Evolutionary conservation across 805 yeast genomes (phyloP).

Genomic region (Nakazawaea wyomingensis): DNA sequence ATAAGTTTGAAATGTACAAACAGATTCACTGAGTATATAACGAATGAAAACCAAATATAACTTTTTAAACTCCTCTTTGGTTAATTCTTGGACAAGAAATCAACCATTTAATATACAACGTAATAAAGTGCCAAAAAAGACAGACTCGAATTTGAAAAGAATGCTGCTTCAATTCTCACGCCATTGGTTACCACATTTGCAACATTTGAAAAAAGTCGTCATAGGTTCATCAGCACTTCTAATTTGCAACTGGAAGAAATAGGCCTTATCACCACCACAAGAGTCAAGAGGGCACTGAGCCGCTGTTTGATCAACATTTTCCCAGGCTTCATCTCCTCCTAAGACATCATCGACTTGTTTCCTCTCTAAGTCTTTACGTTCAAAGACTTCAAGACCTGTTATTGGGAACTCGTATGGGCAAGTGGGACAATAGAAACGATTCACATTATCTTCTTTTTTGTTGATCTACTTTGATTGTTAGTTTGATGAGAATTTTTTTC

Average conservation of each 20-base stretch:
- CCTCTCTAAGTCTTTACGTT: constrained; percentile 74
- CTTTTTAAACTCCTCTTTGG: too few relatives aligned
- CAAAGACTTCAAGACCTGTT: constrained; percentile 76
- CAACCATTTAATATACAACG: too few relatives aligned
- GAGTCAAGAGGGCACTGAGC: constrained; percentile 86
- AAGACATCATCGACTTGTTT: constrained; percentile 94
- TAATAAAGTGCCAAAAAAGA: too few relatives aligned
- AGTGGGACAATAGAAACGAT: constrained; percentile 81
- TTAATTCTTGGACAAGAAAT: too few relatives aligned
- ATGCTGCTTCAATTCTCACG: constrained; percentile 69
- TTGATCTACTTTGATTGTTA: too few relatives aligned
- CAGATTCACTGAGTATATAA: too few relatives aligned
- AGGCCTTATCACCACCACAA: constrained; percentile 89
- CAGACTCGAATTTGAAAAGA: too few relatives aligned
- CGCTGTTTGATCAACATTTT: constrained; percentile 92
- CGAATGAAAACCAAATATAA: too few relatives aligned
- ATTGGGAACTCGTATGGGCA: constrained; percentile 96
- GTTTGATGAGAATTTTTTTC: too few relatives aligned
- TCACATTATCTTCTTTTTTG: constrained; percentile 49
- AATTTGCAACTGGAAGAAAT: constrained; percentile 94
- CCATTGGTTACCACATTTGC: constrained; percentile 92
- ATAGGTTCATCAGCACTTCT: constrained; percentile 99
- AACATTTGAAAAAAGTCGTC: constrained; percentile 97
- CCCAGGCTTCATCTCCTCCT: constrained; percentile 98
- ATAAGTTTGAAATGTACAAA: constrained; percentile 1